phyloP scores from a whole-genome alignment of 495 filamentous ascomycete species.

The Recurvomyces mirabilis region DNA sequence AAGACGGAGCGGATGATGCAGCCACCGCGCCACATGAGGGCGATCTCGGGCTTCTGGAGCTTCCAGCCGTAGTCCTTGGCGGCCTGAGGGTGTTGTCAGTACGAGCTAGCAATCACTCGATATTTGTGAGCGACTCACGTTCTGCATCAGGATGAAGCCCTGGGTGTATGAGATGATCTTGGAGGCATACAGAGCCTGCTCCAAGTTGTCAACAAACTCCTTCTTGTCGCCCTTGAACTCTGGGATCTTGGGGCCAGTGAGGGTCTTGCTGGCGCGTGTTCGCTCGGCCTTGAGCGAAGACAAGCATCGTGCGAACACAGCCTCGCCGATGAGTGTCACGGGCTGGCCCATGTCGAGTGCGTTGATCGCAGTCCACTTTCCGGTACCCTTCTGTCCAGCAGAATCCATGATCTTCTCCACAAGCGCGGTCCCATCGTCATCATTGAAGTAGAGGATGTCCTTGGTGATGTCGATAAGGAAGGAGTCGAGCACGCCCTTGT shows the following conservation, averaged over 20 bases:
- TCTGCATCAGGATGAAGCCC: constrained; percentile 99
- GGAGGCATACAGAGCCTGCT: constrained; percentile 96
- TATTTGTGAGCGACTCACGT: constrained; percentile 47
- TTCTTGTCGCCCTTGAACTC: constrained; percentile 83
- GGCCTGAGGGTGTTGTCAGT: constrained; percentile 43
- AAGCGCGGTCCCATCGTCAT: constrained; percentile 79
- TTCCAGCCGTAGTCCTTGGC: constrained; percentile 95
- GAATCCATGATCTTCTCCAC: constrained; percentile 99
- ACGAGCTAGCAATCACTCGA: constrained; percentile 57
- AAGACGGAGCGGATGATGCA: constrained; percentile 99
- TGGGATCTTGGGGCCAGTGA: constrained; percentile 56
- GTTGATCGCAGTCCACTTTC: constrained; percentile 99
- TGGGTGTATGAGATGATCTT: constrained; percentile 99
- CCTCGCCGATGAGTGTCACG: constrained; percentile 93
- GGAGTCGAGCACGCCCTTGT: constrained; percentile 95
- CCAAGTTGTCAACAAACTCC: constrained; percentile 87
- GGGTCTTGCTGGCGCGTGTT: constrained; percentile 64
- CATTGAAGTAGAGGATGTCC: constrained; percentile 93
- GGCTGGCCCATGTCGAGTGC: constrained; percentile 98
- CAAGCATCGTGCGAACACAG: constrained; percentile 89
- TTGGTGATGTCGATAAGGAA: constrained; percentile 99
- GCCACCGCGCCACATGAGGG: constrained; percentile 98
- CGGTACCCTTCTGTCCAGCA: constrained; percentile 98
- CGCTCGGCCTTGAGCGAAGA: constrained; percentile 92
- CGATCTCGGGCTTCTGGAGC: constrained; percentile 99